phyloP scores from a whole-genome alignment of 2,329 filamentous ascomycete species.

The Gnomoniopsis sp. region DNA sequence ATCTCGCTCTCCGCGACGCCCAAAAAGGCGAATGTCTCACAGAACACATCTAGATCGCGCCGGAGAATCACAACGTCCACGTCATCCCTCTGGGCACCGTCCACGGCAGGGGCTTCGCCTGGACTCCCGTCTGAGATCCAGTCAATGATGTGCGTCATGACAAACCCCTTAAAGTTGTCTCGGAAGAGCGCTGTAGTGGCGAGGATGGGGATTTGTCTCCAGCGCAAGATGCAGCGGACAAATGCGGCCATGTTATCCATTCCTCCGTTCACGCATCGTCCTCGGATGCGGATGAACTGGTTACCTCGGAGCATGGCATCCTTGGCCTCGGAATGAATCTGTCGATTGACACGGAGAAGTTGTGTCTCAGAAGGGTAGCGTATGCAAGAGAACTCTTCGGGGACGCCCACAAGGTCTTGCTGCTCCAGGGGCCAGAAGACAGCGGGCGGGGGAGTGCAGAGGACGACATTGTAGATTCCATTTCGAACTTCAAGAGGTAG shows the following conservation, averaged over 20 bases:
- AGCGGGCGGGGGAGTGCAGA: constrained; percentile 1
- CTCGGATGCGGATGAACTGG: constrained; percentile 5
- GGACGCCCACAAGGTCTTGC: constrained; percentile 2
- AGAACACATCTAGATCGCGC: constrained; percentile 3
- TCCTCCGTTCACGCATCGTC: background rate
- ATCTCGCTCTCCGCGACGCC: background rate
- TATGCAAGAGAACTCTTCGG: background rate
- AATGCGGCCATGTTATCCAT: too few species aligned
- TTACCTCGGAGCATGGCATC: constrained; percentile 8
- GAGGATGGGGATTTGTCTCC: constrained; percentile 1
- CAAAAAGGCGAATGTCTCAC: background rate
- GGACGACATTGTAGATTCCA: background rate
- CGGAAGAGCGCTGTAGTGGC: background rate
- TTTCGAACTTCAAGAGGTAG: constrained; percentile 4
- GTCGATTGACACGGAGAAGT: background rate
- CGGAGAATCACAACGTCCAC: constrained; percentile 1
- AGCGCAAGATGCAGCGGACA: background rate
- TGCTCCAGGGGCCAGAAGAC: constrained; percentile 3
- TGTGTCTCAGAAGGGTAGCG: background rate
- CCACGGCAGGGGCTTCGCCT: too few species aligned
- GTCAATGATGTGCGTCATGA: constrained; percentile 6
- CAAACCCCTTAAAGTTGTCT: background rate
- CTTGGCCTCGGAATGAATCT: constrained; percentile 3
- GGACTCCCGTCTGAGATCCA: background rate
- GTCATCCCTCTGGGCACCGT: background rate